Percentiles rank a stretch among this genome's conserved stretches.
phyloP scores from a whole-genome alignment of 495 filamentous ascomycete genomes.

The Trichocladium uniseriatum region DNA sequence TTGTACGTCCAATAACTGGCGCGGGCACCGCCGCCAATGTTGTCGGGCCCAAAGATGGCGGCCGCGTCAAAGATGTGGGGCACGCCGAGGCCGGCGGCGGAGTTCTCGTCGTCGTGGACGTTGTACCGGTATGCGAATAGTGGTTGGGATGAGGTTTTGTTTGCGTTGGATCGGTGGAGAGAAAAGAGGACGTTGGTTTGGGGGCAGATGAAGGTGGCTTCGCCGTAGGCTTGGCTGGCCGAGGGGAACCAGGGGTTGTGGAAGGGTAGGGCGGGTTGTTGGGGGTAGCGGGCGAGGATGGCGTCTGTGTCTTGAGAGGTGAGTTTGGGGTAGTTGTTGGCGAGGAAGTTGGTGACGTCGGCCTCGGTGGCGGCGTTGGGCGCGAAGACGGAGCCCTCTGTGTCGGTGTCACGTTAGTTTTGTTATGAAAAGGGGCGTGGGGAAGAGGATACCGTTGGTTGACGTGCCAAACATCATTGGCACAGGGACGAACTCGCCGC shows the following conservation, averaged over 20 bases:
- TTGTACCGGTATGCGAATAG: constrained; percentile 22
- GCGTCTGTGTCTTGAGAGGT: constrained; percentile 38
- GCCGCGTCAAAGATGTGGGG: constrained; percentile 29
- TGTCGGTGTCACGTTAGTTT: background rate
- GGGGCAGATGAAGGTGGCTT: constrained; percentile 57
- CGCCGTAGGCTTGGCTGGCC: constrained; percentile 47
- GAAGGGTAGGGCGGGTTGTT: constrained; percentile 14
- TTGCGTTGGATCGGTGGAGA: too few species aligned
- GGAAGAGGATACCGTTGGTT: constrained; percentile 28
- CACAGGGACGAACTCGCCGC: constrained; percentile 24
- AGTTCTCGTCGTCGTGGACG: constrained; percentile 18
- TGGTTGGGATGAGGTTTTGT: too few species aligned
- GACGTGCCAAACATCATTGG: constrained; percentile 34
- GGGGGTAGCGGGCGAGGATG: constrained; percentile 28
- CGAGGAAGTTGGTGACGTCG: constrained; percentile 41
- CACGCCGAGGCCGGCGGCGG: constrained; percentile 10
- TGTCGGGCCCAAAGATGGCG: constrained; percentile 38
- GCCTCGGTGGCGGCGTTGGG: constrained; percentile 33
- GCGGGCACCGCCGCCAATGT: constrained; percentile 9
- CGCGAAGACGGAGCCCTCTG: constrained; percentile 45
- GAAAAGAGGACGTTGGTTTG: constrained; percentile 25
- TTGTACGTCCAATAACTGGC: constrained; percentile 33
- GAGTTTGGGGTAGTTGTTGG: constrained; percentile 36
- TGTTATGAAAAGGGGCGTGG: background rate
- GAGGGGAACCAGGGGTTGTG: constrained; percentile 33